These are phyloP conservation scores for Galerina marginata DNA, from an alignment of 768 basidiomycete genomes.

Conservation along the genomic window DNA sequence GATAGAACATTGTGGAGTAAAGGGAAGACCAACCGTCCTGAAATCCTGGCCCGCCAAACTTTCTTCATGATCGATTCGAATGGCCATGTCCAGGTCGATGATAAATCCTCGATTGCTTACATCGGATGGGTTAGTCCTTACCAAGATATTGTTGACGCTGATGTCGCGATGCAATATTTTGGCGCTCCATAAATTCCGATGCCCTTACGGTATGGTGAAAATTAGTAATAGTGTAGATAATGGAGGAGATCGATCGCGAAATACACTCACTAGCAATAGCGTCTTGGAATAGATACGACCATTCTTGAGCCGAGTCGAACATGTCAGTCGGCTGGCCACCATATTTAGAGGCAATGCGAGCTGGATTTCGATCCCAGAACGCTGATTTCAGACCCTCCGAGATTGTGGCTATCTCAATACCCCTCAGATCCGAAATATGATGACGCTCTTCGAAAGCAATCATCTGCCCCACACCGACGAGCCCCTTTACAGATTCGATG, in stretches of 20 bases:
- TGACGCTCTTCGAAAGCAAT: conserved; percentile 3
- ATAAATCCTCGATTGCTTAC: conserved; percentile 2
- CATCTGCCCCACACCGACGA: conserved; percentile 22
- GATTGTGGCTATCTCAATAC: neutral
- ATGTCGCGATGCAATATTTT: conserved; percentile 10
- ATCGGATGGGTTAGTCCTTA: neutral
- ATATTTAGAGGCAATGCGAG: conserved; percentile 8
- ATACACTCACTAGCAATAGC: conserved; percentile 16
- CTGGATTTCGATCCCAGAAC: conserved; percentile 3
- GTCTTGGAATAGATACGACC: conserved; percentile 18
- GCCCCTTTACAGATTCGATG: conserved; percentile 9
- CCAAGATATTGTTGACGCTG: conserved; percentile 3
- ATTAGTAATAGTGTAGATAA: neutral
- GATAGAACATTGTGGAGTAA: neutral
- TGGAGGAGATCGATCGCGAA: neutral
- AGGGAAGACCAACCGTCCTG: neutral
- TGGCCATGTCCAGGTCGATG: conserved; percentile 6
- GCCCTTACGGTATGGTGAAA: neutral
- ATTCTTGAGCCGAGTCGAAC: conserved; percentile 5
- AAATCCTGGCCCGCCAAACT: no score
- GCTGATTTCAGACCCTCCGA: neutral
- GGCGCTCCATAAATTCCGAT: neutral
- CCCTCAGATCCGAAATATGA: neutral
- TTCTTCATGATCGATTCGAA: neutral
- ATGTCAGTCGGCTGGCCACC: conserved; percentile 11